These are phyloP conservation scores for Cladosporium phlei DNA, from an alignment of 2,329 filamentous ascomycete species.

Conservation along the genomic window DNA sequence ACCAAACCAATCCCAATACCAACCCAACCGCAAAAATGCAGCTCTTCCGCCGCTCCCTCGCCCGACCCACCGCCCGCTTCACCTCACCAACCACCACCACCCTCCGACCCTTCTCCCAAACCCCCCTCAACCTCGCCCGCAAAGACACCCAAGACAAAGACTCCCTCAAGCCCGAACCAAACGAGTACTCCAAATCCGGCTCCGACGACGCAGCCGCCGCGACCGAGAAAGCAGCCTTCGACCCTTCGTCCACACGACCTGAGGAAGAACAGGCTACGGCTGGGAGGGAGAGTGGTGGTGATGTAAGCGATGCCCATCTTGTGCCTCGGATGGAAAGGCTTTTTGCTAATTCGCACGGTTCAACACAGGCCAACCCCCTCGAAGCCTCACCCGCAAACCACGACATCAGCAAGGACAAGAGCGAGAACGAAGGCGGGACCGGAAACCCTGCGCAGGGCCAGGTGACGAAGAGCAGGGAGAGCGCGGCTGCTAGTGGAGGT, in stretches of 20 bases:
- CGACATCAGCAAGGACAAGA: constrained; percentile 50
- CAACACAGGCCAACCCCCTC: constrained; percentile 47
- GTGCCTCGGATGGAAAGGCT: not conserved
- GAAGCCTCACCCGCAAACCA: constrained; percentile 59
- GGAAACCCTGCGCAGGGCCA: constrained; percentile 20
- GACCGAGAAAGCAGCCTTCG: constrained; percentile 60
- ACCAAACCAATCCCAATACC: too few relatives aligned
- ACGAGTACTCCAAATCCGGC: constrained; percentile 65
- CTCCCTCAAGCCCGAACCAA: constrained; percentile 58
- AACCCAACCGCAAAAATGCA: too few relatives aligned
- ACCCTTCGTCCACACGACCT: constrained; percentile 62
- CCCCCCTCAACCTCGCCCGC: constrained; percentile 18
- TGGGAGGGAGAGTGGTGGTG: constrained; percentile 29
- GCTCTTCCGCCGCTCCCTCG: too few relatives aligned
- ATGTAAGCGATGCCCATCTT: constrained; percentile 12
- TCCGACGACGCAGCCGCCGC: constrained; percentile 56
- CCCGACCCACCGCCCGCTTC: too few relatives aligned
- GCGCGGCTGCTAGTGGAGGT: constrained; percentile 28
- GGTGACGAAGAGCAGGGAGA: constrained; percentile 22
- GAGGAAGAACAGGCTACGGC: constrained; percentile 51
- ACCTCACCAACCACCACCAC: too few relatives aligned
- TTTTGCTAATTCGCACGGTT: constrained; percentile 16
- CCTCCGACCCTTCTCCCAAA: not conserved
- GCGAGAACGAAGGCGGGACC: constrained; percentile 36
- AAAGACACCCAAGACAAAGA: constrained; percentile 49